A percentile compares a stretch with the other conserved stretches of the same genome.
These are phyloP conservation scores for Micractinium sp. DNA, from an alignment of 139 green algal species.

Conservation along the genomic window DNA sequence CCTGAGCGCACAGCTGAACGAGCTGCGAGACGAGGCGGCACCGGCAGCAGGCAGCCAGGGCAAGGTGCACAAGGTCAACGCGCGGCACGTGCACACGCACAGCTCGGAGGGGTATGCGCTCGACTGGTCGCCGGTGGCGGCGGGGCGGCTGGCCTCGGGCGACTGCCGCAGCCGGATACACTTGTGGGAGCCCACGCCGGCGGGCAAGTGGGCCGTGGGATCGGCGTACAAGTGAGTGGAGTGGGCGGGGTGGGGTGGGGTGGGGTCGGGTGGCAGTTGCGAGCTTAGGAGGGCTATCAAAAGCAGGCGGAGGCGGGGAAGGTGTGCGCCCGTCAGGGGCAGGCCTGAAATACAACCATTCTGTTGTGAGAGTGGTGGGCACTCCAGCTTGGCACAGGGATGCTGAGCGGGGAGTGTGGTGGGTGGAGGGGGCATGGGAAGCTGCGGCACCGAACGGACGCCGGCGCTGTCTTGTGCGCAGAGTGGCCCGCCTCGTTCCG, in stretches of 20 bases:
- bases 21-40: conserved; percentile 63
- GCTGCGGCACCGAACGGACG: no score
- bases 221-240: conserved; percentile 41
- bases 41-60: conserved; percentile 16
- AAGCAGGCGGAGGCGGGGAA: background rate
- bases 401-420: no score
- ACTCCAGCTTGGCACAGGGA: no score
- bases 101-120: conserved; percentile 90
- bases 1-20: conserved; percentile 61
- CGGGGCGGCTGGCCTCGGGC: conserved; percentile 77
- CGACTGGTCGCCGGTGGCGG: conserved; percentile 79
- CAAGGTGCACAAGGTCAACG: conserved; percentile 25
- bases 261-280: background rate
- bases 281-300: background rate
- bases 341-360: no score
- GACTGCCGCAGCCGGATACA: conserved; percentile 74
- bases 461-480: no score
- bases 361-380: no score
- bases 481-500: no score
- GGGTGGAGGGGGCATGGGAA: no score
- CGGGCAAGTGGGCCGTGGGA: conserved; percentile 72
- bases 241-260: background rate
- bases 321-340: no score
- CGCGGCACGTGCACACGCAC: conserved; percentile 60
- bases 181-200: conserved; percentile 87